Percentiles rank a stretch among this genome's conserved stretches.
These are phyloP conservation scores for Diophrys appendiculata DNA, from an alignment of 73 alveolate genomes.

Conservation along the genomic window DNA sequence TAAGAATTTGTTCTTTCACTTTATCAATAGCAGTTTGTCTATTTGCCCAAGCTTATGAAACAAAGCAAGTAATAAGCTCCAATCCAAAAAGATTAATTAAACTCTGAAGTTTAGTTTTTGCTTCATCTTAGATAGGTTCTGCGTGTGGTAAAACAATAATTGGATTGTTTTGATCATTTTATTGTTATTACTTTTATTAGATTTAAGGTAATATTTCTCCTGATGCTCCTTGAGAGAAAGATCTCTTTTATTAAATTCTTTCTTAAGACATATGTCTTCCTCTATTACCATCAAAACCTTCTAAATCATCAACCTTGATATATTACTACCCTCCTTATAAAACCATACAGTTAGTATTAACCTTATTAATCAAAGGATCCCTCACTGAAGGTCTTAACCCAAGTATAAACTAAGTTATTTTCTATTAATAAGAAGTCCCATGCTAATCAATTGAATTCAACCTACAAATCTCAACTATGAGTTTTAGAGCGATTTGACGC, in stretches of 20 bases:
- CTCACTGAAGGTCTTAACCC: conserved; percentile 30
- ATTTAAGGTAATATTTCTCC: no score
- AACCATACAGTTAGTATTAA: conserved; percentile 18
- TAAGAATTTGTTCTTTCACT: conserved; percentile 27
- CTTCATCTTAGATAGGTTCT: conserved; percentile 41
- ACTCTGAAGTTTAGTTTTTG: not conserved
- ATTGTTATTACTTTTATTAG: no score
- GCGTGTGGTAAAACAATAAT: conserved; percentile 39
- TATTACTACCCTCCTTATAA: conserved; percentile 19
- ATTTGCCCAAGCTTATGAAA: conserved; percentile 36
- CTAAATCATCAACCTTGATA: not conserved
- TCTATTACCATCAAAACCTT: no score
- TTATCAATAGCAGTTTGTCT: conserved; percentile 34
- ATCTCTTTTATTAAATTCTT: not conserved
- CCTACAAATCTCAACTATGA: conserved; percentile 38
- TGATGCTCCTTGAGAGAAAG: no score
- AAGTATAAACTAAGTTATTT: conserved; percentile 10
- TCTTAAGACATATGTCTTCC: not conserved
- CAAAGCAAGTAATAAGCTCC: conserved; percentile 39
- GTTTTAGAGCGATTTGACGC: conserved; percentile 39
- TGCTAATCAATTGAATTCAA: conserved; percentile 25
- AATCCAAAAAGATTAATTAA: conserved; percentile 30
- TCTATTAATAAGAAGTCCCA: conserved; percentile 23
- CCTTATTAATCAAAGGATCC: conserved; percentile 44
- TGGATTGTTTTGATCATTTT: not conserved